phyloP scores from a whole-genome alignment of 371 early-diverging fungal species.

The Zychaea mexicana region DNA sequence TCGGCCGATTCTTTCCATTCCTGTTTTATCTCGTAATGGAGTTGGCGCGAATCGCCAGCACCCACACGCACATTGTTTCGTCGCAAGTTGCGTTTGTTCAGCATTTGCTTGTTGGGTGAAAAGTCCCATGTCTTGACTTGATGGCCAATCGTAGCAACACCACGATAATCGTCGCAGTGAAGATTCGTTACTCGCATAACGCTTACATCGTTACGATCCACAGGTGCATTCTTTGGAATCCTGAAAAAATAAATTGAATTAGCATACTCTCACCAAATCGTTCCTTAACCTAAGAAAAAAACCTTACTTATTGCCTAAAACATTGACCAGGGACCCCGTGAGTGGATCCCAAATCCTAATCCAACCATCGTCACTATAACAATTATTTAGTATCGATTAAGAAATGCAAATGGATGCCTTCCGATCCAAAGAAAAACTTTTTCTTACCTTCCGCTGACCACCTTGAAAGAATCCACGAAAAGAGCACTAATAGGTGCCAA shows the following conservation, averaged over 20 bases:
- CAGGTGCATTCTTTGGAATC: conserved; percentile 40
- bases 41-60: conserved; percentile 18
- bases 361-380: conserved; percentile 53
- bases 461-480: conserved; percentile 44
- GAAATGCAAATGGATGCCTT: neutral
- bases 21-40: conserved; percentile 39
- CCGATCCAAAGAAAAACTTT: neutral
- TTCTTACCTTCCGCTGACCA: conserved; percentile 46
- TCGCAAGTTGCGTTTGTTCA: conserved; percentile 24
- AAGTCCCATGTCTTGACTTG: conserved; percentile 45
- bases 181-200: conserved; percentile 48
- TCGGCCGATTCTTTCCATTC: conserved; percentile 43
- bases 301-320: conserved; percentile 26
- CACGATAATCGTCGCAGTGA: conserved; percentile 46
- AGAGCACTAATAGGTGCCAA: conserved; percentile 39
- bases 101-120: conserved; percentile 37
- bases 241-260: conserved; percentile 15
- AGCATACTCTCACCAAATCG: no score
- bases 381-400: neutral
- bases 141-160: conserved; percentile 48
- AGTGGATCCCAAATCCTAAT: conserved; percentile 52
- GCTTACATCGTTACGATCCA: conserved; percentile 37
- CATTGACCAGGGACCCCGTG: conserved; percentile 32
- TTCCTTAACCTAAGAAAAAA: no score
- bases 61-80: conserved; percentile 25